Conservation (phyloP, 2,329 filamentous ascomycete species). For the Balansia obtecta region DNA sequence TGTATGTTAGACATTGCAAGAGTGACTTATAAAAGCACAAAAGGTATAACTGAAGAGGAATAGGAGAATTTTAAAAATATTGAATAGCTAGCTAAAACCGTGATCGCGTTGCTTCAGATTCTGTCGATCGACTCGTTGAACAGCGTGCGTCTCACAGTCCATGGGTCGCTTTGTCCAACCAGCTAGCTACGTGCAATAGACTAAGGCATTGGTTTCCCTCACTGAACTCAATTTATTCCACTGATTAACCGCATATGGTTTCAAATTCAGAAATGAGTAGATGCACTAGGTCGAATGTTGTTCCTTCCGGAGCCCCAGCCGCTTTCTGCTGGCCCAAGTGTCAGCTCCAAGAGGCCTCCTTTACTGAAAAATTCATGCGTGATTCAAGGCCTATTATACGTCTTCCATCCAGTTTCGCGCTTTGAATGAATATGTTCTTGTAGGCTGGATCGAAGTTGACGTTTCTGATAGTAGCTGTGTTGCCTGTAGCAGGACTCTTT, state of each 20-base stretch:
- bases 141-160: no score
- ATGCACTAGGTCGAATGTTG: conserved; percentile 12
- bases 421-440: conserved; percentile 45
- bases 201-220: no score
- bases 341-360: conserved; percentile 44
- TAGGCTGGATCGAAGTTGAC: conserved; percentile 29
- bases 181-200: no score
- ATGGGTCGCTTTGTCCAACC: no score
- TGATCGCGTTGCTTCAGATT: no score
- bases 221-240: background rate
- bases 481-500: conserved; percentile 14
- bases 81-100: no score
- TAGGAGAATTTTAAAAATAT: background rate
- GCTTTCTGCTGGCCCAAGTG: conserved; percentile 39
- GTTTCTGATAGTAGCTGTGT: conserved; percentile 18
- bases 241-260: background rate
- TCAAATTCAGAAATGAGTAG: conserved; percentile 11
- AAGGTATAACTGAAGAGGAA: background rate
- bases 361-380: conserved; percentile 45
- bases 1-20: no score
- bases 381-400: conserved; percentile 47
- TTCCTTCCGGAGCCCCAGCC: conserved; percentile 8
- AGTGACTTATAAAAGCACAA: background rate
- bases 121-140: no score
- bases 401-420: conserved; percentile 40